A percentile compares a stretch with the other conserved stretches of the same genome.
Conservation (phyloP, 2,329 filamentous ascomycete species). For the Fusarium sp. region DNA sequence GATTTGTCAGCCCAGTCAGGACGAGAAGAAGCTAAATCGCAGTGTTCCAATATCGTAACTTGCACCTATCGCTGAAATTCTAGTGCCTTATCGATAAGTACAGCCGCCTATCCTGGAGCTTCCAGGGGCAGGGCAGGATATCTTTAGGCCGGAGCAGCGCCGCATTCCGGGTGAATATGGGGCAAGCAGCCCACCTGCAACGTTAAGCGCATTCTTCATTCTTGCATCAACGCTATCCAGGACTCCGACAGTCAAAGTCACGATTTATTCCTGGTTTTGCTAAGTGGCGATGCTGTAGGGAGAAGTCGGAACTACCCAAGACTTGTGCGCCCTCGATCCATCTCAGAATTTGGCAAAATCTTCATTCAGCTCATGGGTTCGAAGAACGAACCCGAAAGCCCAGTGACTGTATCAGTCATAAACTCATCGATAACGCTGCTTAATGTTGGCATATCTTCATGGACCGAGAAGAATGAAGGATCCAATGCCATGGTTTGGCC, state of each 20-base stretch:
- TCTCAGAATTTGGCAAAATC: too few relatives aligned
- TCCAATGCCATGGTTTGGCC: constrained; percentile 31
- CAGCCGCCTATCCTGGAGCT: background rate
- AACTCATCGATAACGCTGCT: constrained; percentile 18
- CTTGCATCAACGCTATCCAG: background rate
- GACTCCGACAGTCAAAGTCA: background rate
- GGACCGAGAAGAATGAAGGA: constrained; percentile 15
- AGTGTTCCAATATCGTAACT: background rate
- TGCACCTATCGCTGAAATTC: background rate
- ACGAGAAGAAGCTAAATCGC: constrained; percentile 9
- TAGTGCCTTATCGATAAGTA: constrained; percentile 27
- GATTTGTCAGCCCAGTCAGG: constrained; percentile 44
- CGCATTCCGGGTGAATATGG: constrained; percentile 27
- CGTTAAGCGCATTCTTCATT: background rate
- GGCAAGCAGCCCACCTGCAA: constrained; percentile 11
- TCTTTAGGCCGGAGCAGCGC: constrained; percentile 26
- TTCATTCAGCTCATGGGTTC: background rate
- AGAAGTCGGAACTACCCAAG: background rate
- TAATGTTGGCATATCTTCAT: constrained; percentile 12
- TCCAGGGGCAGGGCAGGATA: constrained; percentile 7
- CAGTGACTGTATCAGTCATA: constrained; percentile 4
- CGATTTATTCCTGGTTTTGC: background rate
- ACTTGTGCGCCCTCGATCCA: background rate
- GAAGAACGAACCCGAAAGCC: background rate
- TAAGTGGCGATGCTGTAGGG: background rate